phyloP scores from a whole-genome alignment of 192 early-diverging fungal genomes.

The Coemansia sp. region DNA sequence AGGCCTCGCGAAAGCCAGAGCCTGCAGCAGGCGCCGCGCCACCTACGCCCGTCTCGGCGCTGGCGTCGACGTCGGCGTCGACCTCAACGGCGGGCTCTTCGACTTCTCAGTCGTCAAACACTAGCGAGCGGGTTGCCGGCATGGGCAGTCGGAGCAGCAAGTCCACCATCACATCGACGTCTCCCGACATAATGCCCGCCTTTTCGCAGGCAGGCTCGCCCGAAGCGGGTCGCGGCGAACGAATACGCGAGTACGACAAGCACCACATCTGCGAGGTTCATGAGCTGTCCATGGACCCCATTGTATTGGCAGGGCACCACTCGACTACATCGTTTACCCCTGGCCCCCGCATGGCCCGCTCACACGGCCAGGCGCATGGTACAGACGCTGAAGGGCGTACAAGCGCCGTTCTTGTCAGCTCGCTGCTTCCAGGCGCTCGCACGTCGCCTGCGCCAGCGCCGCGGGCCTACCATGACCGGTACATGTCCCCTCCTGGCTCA shows the following conservation, averaged over 20 bases:
- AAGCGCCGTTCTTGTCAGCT: conserved; percentile 35
- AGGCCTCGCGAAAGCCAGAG: conserved; percentile 10
- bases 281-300: conserved; percentile 32
- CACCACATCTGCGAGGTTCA: conserved; percentile 17
- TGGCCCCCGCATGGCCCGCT: conserved; percentile 13
- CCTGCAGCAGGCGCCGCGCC: conserved; percentile 14
- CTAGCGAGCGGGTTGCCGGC: conserved; percentile 8
- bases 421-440: conserved; percentile 34
- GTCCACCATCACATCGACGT: conserved; percentile 12
- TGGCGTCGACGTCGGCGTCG: conserved; percentile 20
- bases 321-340: conserved; percentile 3
- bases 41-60: conserved; percentile 41
- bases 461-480: conserved; percentile 10
- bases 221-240: conserved; percentile 1
- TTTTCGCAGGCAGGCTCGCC: conserved; percentile 1
- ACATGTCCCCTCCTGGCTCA: conserved; percentile 11
- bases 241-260: conserved; percentile 28
- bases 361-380: conserved; percentile 6
- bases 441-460: conserved; percentile 7
- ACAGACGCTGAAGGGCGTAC: conserved; percentile 31
- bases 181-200: background rate
- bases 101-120: conserved; percentile 26
- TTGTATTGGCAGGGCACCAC: conserved; percentile 5
- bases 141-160: conserved; percentile 27
- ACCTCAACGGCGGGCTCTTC: conserved; percentile 30